These are phyloP conservation scores for Lentinula sp. DNA, from an alignment of 768 basidiomycete genomes.

Conservation along the genomic window DNA sequence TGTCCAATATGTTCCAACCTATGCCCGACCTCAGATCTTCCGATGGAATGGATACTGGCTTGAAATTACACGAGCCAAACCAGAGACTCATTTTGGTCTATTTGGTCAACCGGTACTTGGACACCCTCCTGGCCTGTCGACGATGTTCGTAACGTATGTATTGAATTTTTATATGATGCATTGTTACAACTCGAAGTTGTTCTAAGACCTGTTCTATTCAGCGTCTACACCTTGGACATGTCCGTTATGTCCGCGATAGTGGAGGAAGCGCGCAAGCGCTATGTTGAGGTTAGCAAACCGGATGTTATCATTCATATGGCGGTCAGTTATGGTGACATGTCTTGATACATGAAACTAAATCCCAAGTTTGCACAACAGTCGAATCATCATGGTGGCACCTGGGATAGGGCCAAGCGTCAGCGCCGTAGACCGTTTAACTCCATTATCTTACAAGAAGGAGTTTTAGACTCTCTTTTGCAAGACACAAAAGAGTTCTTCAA, in stretches of 20 bases:
- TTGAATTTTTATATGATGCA: neutral
- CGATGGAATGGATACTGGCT: constrained; percentile 38
- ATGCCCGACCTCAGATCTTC: constrained; percentile 34
- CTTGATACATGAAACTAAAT: neutral
- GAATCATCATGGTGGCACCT: constrained; percentile 9
- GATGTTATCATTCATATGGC: constrained; percentile 34
- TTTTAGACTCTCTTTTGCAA: constrained; percentile 37
- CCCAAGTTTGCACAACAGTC: constrained; percentile 9
- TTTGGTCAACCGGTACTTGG: neutral
- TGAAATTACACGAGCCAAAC: constrained; percentile 22
- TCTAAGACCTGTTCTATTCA: constrained; percentile 11
- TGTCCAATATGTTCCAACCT: constrained; percentile 38
- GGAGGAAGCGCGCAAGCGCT: constrained; percentile 33
- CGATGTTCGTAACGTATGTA: constrained; percentile 26
- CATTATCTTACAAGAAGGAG: constrained; percentile 43
- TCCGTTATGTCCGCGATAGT: constrained; percentile 33
- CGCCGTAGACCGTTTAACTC: constrained; percentile 44
- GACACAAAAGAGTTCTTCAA: constrained; percentile 49
- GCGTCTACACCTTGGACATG: constrained; percentile 39
- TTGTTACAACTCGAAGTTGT: neutral
- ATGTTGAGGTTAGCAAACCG: constrained; percentile 31
- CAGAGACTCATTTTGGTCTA: neutral
- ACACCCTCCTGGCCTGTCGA: neutral
- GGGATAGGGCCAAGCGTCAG: constrained; percentile 18
- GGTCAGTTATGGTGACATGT: constrained; percentile 19